Percentiles rank a stretch among this genome's conserved stretches.
These are phyloP conservation scores for Aspergillus panamensis DNA, from an alignment of 495 filamentous ascomycete genomes.

Conservation along the genomic window DNA sequence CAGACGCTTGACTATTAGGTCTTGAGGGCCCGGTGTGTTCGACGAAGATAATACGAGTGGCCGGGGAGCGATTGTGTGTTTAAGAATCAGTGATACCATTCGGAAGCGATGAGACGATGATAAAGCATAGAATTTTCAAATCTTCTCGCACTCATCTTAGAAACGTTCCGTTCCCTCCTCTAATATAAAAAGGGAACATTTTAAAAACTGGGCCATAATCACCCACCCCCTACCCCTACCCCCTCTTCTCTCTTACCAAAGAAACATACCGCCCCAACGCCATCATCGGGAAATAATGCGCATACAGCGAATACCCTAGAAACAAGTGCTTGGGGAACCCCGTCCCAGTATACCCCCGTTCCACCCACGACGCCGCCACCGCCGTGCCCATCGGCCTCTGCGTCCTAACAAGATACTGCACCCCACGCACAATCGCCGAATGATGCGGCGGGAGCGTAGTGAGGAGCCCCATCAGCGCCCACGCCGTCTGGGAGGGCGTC, in stretches of 20 bases:
- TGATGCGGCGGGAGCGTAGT: slow-evolving; percentile 9
- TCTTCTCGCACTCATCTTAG: neutral
- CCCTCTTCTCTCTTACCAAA: neutral
- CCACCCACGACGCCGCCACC: slow-evolving; percentile 26
- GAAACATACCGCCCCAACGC: slow-evolving; percentile 32
- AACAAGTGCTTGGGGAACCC: slow-evolving; percentile 38
- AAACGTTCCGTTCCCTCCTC: no score
- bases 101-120: neutral
- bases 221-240: no score
- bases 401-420: slow-evolving; percentile 19
- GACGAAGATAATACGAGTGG: neutral
- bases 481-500: slow-evolving; percentile 36
- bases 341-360: slow-evolving; percentile 28
- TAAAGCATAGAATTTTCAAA: neutral
- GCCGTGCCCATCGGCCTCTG: slow-evolving; percentile 4
- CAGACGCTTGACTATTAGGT: slow-evolving; percentile 54
- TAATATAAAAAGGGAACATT: no score
- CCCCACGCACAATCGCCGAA: slow-evolving; percentile 19
- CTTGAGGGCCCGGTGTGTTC: no score
- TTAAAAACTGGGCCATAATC: no score
- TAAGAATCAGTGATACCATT: neutral
- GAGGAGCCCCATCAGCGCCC: slow-evolving; percentile 35
- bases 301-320: slow-evolving; percentile 32
- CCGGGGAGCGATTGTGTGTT: neutral
- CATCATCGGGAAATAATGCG: slow-evolving; percentile 42